Percentiles rank a stretch among this genome's conserved stretches.
Evolutionary conservation across 2,329 filamentous ascomycete species (phyloP).

Genomic region (Rhynchosporium secalis): DNA sequence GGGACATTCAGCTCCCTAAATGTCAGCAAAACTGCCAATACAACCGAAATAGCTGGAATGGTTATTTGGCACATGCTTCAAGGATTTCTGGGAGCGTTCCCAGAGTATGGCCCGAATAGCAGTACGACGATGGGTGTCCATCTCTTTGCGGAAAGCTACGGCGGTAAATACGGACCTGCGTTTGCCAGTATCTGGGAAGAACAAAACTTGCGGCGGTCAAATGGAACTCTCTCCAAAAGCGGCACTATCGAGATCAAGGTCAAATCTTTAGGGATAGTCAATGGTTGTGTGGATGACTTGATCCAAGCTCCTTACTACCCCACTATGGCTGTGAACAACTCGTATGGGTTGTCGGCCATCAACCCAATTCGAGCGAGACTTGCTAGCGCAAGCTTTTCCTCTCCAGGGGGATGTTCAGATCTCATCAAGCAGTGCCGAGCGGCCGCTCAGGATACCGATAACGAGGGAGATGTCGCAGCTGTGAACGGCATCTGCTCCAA

Average conservation of each 20-base stretch:
- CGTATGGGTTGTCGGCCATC: slow-evolving; percentile 62
- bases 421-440: slow-evolving; percentile 54
- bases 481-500: slow-evolving; percentile 41
- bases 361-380: slow-evolving; percentile 51
- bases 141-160: slow-evolving; percentile 69
- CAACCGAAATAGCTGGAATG: slow-evolving; percentile 53
- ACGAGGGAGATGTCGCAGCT: slow-evolving; percentile 42
- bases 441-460: slow-evolving; percentile 44
- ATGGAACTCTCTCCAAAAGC: slow-evolving; percentile 50
- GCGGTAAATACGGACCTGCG: slow-evolving; percentile 67
- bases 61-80: slow-evolving; percentile 61
- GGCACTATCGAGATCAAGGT: slow-evolving; percentile 60
- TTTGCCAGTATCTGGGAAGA: slow-evolving; percentile 60
- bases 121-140: slow-evolving; percentile 57
- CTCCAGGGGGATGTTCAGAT: slow-evolving; percentile 53
- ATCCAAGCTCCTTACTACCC: slow-evolving; percentile 60
- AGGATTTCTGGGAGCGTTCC: slow-evolving; percentile 58
- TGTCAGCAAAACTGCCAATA: slow-evolving; percentile 46
- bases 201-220: slow-evolving; percentile 60
- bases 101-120: slow-evolving; percentile 55
- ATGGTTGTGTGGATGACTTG: slow-evolving; percentile 67
- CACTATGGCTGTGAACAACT: slow-evolving; percentile 61
- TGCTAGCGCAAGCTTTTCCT: slow-evolving; percentile 48
- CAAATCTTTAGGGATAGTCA: slow-evolving; percentile 66
- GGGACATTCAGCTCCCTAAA: slow-evolving; percentile 65